Percentiles rank a stretch among this genome's conserved stretches.
phyloP scores from a whole-genome alignment of 352 stramenopile species.

The Pythium grandisporangium region DNA sequence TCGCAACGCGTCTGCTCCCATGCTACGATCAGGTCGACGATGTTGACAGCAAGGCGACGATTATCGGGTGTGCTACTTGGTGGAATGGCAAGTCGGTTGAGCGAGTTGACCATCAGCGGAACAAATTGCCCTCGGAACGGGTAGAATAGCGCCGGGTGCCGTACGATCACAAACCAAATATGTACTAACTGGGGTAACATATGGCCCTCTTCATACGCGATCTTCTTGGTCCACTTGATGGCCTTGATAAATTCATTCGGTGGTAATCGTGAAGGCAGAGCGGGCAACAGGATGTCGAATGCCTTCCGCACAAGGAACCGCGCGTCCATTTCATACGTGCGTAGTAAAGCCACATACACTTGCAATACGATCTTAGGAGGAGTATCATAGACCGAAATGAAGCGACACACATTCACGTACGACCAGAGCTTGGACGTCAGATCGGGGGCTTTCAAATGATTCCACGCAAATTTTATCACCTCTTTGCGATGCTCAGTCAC shows the following conservation, averaged over 20 bases:
- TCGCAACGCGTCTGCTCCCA: slow-evolving; percentile 90
- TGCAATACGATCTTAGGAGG: slow-evolving; percentile 96
- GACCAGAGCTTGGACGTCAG: slow-evolving; percentile 94
- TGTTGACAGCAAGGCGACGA: slow-evolving; percentile 86
- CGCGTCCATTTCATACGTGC: slow-evolving; percentile 92
- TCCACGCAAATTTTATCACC: slow-evolving; percentile 99
- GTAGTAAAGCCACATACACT: slow-evolving; percentile 93
- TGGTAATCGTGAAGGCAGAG: slow-evolving; percentile 82
- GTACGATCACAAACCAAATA: slow-evolving; percentile 96
- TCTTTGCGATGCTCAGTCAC: slow-evolving; percentile 93
- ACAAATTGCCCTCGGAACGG: slow-evolving; percentile 91
- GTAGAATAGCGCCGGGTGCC: slow-evolving; percentile 92
- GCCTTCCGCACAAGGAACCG: slow-evolving; percentile 91
- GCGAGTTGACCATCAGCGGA: slow-evolving; percentile 93
- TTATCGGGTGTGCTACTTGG: slow-evolving; percentile 92
- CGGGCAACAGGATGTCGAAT: slow-evolving; percentile 94
- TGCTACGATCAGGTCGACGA: slow-evolving; percentile 94
- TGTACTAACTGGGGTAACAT: slow-evolving; percentile 94
- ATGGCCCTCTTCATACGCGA: slow-evolving; percentile 97
- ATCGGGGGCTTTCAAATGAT: slow-evolving; percentile 93
- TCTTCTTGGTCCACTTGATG: slow-evolving; percentile 97
- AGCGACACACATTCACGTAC: slow-evolving; percentile 96
- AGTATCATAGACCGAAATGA: slow-evolving; percentile 95
- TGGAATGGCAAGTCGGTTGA: slow-evolving; percentile 94
- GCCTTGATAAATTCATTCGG: slow-evolving; percentile 92